Percentiles rank a stretch among this genome's conserved stretches.
Evolutionary conservation across 495 filamentous ascomycete genomes (phyloP).

Genomic region (Bacidia gigantensis): DNA sequence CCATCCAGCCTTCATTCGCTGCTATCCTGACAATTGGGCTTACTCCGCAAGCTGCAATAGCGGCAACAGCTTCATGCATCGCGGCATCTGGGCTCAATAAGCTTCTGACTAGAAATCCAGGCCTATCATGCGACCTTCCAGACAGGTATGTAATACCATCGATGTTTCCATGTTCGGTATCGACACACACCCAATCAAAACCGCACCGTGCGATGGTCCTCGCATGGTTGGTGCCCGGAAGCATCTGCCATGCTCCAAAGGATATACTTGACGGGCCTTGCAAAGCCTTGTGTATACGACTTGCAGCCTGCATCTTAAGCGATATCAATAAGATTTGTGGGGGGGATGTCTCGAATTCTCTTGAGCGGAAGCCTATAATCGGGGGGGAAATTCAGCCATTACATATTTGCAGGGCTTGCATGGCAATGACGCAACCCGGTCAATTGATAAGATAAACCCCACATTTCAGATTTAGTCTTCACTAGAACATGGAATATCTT

Average conservation of each 20-base stretch:
- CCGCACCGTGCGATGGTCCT: slow-evolving; percentile 51
- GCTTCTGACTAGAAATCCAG: background rate
- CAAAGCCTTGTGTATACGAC: slow-evolving; percentile 47
- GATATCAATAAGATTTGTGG: too few relatives aligned
- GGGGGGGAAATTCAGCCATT: too few relatives aligned
- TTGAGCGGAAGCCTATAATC: too few relatives aligned
- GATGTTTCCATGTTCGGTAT: slow-evolving; percentile 69
- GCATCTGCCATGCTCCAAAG: slow-evolving; percentile 62
- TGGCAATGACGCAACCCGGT: too few relatives aligned
- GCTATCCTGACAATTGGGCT: slow-evolving; percentile 55
- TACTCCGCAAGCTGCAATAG: slow-evolving; percentile 51
- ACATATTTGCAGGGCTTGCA: too few relatives aligned
- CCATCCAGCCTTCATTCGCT: slow-evolving; percentile 55
- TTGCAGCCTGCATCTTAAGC: slow-evolving; percentile 49
- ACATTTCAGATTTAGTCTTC: too few relatives aligned
- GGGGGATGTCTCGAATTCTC: too few relatives aligned
- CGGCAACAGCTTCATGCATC: slow-evolving; percentile 75
- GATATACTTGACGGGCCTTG: slow-evolving; percentile 38
- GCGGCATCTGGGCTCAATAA: slow-evolving; percentile 47
- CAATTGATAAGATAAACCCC: too few relatives aligned
- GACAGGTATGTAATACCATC: slow-evolving; percentile 36
- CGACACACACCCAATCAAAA: slow-evolving; percentile 63
- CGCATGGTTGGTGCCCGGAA: slow-evolving; percentile 60
- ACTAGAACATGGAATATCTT: too few relatives aligned
- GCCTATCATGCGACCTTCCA: background rate